A percentile compares a stretch with the other conserved stretches of the same genome.
phyloP scores from a whole-genome alignment of 2,329 filamentous ascomycete genomes.

The Beauveria pseudobassiana region DNA sequence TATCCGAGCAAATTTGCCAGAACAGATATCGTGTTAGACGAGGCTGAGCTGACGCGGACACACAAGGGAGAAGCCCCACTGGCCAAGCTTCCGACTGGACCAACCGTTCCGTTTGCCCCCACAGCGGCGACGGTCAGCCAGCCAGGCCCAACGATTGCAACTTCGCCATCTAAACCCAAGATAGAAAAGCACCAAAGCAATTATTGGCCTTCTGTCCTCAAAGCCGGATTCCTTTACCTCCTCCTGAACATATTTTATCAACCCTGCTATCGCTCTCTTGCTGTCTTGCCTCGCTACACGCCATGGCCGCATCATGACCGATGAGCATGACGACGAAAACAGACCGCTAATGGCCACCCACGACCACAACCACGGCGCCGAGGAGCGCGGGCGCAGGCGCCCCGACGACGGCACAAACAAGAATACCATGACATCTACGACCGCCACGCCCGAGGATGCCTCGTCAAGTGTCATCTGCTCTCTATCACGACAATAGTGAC shows the following conservation, averaged over 20 bases:
- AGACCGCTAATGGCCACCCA: slow-evolving; percentile 18
- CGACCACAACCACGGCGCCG: slow-evolving; percentile 5
- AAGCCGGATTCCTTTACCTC: not conserved
- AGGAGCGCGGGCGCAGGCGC: not conserved
- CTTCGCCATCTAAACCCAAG: not conserved
- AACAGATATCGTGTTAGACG: not conserved
- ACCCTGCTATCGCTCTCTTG: too few species aligned
- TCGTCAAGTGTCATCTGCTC: slow-evolving; percentile 12
- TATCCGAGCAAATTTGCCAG: not conserved
- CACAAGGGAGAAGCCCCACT: not conserved
- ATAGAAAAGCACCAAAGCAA: not conserved
- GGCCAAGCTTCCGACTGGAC: not conserved
- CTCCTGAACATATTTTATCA: not conserved
- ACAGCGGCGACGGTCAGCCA: not conserved
- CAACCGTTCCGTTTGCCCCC: not conserved
- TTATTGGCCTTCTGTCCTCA: too few species aligned
- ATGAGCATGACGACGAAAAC: slow-evolving; percentile 16
- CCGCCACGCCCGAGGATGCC: not conserved
- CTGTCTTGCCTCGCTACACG: not conserved
- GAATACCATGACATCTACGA: slow-evolving; percentile 3
- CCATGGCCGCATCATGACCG: slow-evolving; percentile 13
- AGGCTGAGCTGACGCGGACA: not conserved
- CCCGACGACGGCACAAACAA: not conserved
- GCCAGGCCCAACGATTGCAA: not conserved
- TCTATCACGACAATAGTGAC: slow-evolving; percentile 12